Conservation (phyloP, 2,329 filamentous ascomycete species). For the Exophiala aquamarina region DNA sequence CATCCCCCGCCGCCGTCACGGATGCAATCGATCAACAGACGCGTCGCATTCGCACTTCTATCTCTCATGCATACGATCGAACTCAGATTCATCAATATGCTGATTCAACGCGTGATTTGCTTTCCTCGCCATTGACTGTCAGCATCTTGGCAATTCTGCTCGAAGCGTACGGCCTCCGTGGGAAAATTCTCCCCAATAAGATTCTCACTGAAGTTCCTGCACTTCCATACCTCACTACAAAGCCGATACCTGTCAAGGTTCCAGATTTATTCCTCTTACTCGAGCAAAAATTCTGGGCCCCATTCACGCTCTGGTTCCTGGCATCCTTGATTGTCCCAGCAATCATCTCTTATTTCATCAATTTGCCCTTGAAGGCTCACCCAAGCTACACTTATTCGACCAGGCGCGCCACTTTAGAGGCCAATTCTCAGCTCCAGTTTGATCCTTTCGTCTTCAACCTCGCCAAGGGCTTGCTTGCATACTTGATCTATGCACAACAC, state of each 20-base stretch:
- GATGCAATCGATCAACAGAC: constrained; percentile 69
- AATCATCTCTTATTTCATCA: constrained; percentile 83
- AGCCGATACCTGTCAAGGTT: constrained; percentile 63
- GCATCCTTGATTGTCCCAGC: constrained; percentile 72
- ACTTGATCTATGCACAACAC: constrained; percentile 69
- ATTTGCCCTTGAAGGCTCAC: constrained; percentile 63
- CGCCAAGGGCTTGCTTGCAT: constrained; percentile 77
- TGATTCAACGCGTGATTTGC: constrained; percentile 64
- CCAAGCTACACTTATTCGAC: constrained; percentile 35
- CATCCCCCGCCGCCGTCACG: constrained; percentile 76
- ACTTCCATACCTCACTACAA: constrained; percentile 54
- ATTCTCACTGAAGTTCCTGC: constrained; percentile 68
- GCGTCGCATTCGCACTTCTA: constrained; percentile 55
- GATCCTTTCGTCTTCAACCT: constrained; percentile 92
- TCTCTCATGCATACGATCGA: constrained; percentile 60
- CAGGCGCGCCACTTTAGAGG: constrained; percentile 33
- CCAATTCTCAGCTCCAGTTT: constrained; percentile 43
- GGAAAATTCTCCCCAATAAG: constrained; percentile 70
- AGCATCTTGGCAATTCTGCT: constrained; percentile 67
- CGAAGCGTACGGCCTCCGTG: constrained; percentile 69
- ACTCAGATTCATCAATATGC: constrained; percentile 67
- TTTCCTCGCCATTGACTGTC: constrained; percentile 72
- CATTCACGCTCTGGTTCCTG: constrained; percentile 71
- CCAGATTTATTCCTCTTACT: constrained; percentile 78
- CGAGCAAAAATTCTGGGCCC: constrained; percentile 78